A percentile compares a stretch with the other conserved stretches of the same genome.
Evolutionary conservation across 139 green algal species (phyloP).

Genomic region (Nannochloris sp.): DNA sequence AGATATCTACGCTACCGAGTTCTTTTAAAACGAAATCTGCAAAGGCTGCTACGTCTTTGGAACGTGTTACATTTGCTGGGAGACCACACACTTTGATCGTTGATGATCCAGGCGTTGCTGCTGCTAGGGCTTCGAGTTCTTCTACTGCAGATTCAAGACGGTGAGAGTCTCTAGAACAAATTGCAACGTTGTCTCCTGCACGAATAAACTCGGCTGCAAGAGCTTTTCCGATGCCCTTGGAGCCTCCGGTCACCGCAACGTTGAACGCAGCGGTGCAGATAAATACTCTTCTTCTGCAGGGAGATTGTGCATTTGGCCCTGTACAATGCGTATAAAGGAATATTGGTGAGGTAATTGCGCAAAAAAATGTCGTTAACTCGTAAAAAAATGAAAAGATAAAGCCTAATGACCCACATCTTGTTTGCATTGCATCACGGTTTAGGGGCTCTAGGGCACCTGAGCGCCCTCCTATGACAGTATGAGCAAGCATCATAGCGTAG

Average conservation of each 20-base stretch:
- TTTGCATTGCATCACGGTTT: no score
- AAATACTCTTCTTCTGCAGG: no score
- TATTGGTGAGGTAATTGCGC: no score
- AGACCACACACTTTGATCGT: conserved; percentile 30
- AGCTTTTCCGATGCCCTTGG: conserved; percentile 67
- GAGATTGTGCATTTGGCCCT: no score
- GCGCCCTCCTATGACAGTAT: no score
- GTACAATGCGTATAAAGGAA: no score
- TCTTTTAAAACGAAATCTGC: conserved; percentile 47
- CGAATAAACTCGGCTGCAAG: conserved; percentile 72
- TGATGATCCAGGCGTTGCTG: background rate
- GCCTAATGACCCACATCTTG: no score
- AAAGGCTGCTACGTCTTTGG: conserved; percentile 50
- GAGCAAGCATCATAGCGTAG: no score
- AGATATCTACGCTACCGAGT: conserved; percentile 31
- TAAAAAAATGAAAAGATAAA: no score
- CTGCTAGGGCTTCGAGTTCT: conserved; percentile 31
- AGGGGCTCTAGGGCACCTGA: no score
- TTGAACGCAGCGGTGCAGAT: no score
- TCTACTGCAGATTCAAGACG: conserved; percentile 35
- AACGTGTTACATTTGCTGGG: conserved; percentile 52
- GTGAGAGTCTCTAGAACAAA: conserved; percentile 60
- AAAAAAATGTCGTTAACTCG: no score
- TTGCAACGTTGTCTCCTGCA: conserved; percentile 55
- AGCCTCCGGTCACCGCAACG: conserved; percentile 42